Base-by-base conservation (phyloP, 2,329 filamentous ascomycete species). In the Fonsecaea pedrosoi region DNA sequence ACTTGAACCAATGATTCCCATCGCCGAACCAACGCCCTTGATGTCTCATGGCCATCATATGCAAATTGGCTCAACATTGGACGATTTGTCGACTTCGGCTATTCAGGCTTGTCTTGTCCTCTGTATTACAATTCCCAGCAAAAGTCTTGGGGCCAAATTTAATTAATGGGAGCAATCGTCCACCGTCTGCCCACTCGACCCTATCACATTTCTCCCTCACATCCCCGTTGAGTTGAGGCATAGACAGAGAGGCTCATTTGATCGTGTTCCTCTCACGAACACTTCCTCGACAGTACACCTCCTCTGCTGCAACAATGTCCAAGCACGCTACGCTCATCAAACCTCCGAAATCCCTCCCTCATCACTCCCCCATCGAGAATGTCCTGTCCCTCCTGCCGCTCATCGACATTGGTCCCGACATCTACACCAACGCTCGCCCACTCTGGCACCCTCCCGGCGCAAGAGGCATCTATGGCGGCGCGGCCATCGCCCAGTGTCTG, bases 361-460 rank as follows among this genome's bases (percentile, higher is more conserved):
- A 85, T 75, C 91, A 92, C 78, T 89, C 92, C 32, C 85, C 88
- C 13, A 96, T 98, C 69, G 94, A 98, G 81, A 94, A 96, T 79
- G 89, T 92, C 57, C 86, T 97, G 63, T 93, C 97, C 75, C 75
- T 97, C 73, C 95, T 91, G 3, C 90, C 92, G 71, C 84, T 97
- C 60, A 83, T 83, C 62, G 89, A 91, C 69, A 87, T 95, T 70
- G 90, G 90, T 7, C 72, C 72, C 4, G 70, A 72, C 68, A 71
- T 98, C 73, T 99, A 95, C 83, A 98, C 95, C 63, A 99, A 99
- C 78, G 92, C 93, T 2, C 90, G 93, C 42, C 90, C 90, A 25
- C 85, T 95, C 69, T 98, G 94, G 94, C 94, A 96, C 73, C 95
- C 95, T 0, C 90, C 92, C 0, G 93, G 92, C 21, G 95, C 95